Percentiles rank a stretch among this genome's conserved stretches.
Evolutionary conservation across 305 asterid species (phyloP).

Genomic region (Lippia alba): DNA sequence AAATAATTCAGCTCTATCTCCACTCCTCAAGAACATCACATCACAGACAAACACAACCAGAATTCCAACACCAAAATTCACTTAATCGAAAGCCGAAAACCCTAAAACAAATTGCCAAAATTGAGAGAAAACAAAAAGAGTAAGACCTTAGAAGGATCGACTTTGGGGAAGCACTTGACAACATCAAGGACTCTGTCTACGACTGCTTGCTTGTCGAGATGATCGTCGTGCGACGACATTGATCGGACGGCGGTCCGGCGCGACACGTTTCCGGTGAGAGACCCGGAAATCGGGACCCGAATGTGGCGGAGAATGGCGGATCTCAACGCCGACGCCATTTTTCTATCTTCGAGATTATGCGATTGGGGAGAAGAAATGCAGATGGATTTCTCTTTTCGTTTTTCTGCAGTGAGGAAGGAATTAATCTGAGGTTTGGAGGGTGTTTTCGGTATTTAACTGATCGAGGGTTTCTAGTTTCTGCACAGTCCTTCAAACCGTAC

Average conservation of each 20-base stretch:
- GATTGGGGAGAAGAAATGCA: slow-evolving; percentile 23
- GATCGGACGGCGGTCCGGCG: slow-evolving; percentile 54
- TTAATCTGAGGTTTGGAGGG: neutral
- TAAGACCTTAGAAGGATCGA: slow-evolving; percentile 72
- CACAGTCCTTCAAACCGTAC: slow-evolving; percentile 16
- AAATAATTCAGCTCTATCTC: neutral
- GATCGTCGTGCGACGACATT: slow-evolving; percentile 83
- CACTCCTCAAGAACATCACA: neutral
- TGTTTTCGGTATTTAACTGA: neutral
- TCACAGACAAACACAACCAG: neutral
- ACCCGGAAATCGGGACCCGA: slow-evolving; percentile 51
- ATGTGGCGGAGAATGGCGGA: slow-evolving; percentile 67
- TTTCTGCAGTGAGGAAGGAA: neutral
- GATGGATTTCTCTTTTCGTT: slow-evolving; percentile 5
- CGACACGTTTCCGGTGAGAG: slow-evolving; percentile 36
- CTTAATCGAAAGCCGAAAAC: neutral
- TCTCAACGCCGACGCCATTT: slow-evolving; percentile 77
- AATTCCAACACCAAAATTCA: too few relatives aligned
- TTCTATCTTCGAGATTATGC: neutral
- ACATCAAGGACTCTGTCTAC: slow-evolving; percentile 67
- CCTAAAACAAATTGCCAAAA: neutral
- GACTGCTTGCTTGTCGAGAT: slow-evolving; percentile 63
- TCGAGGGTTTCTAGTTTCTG: slow-evolving; percentile 30
- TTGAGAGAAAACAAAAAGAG: too few relatives aligned
- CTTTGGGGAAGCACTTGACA: slow-evolving; percentile 80